These are phyloP conservation scores for Trypanosomatidae sp. DNA, from an alignment of 208 protist species.

Conservation along the genomic window DNA sequence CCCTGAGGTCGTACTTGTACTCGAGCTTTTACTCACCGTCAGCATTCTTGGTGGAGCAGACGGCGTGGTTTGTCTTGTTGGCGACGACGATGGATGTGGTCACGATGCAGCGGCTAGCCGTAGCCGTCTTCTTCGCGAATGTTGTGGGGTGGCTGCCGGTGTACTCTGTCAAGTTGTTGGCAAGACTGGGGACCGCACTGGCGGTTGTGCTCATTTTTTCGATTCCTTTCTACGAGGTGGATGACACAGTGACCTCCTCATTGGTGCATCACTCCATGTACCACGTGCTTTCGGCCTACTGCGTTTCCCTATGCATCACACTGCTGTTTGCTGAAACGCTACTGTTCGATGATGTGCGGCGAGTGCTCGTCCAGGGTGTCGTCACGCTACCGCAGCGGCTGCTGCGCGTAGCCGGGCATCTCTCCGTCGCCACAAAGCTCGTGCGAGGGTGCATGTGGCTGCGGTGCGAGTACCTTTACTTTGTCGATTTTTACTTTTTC, in stretches of 20 bases:
- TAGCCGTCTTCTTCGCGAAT: conserved; percentile 24
- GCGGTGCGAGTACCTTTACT: conserved; percentile 37
- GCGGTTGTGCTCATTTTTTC: conserved; percentile 22
- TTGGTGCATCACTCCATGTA: conserved; percentile 6
- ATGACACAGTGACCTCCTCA: conserved; percentile 16
- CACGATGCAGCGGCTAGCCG: conserved; percentile 28
- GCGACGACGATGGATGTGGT: conserved; percentile 13
- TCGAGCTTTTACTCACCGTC: conserved; percentile 34
- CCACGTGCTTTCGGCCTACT: conserved; percentile 30
- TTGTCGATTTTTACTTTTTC: conserved; percentile 57
- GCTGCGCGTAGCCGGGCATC: conserved; percentile 16
- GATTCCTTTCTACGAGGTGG: conserved; percentile 22
- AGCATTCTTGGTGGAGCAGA: conserved; percentile 39
- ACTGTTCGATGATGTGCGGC: conserved; percentile 25
- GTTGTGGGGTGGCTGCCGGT: conserved; percentile 24
- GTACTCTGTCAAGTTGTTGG: conserved; percentile 17
- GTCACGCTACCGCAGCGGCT: conserved; percentile 23
- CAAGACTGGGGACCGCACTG: conserved; percentile 7
- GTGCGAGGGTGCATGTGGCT: conserved; percentile 13
- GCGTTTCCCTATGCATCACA: conserved; percentile 36
- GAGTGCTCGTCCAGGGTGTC: conserved; percentile 18
- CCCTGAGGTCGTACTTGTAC: conserved; percentile 25
- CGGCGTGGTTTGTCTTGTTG: conserved; percentile 29
- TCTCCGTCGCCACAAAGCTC: background rate
- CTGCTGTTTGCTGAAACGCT: conserved; percentile 35